These are phyloP conservation scores for Drosera capensis DNA, from an alignment of 148 eudicot species.

Conservation along the genomic window DNA sequence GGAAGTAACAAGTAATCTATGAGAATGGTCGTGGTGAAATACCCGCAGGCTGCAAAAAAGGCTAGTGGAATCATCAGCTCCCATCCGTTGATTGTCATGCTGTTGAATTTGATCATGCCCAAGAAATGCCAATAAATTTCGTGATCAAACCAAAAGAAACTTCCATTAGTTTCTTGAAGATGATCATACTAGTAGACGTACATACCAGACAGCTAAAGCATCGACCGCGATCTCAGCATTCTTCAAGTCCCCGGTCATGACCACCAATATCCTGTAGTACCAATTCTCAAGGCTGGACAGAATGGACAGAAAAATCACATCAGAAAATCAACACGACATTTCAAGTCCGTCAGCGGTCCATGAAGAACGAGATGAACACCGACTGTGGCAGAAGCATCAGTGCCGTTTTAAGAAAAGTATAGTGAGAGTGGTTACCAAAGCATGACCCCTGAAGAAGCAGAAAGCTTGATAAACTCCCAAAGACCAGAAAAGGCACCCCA, in stretches of 20 bases:
- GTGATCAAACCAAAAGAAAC: background rate
- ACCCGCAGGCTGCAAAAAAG: background rate
- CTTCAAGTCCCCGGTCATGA: background rate
- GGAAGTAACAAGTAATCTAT: no score
- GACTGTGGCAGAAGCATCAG: background rate
- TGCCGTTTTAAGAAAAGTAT: background rate
- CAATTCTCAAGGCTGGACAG: background rate
- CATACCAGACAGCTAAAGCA: background rate
- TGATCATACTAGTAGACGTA: background rate
- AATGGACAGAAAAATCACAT: background rate
- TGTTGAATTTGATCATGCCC: background rate
- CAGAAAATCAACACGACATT: background rate
- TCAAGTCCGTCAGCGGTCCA: background rate
- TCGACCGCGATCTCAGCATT: background rate
- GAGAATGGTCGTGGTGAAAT: background rate
- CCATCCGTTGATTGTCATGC: background rate
- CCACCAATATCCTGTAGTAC: background rate
- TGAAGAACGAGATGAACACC: background rate
- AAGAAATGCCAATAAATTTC: background rate
- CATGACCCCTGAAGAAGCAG: constrained; percentile 53
- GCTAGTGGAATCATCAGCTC: background rate
- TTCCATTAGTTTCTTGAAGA: background rate
- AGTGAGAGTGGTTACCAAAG: constrained; percentile 24
- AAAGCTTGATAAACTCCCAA: constrained; percentile 47
- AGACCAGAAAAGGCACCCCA: constrained; percentile 32